Evolutionary conservation across 2,329 filamentous ascomycete species (phyloP), one percentile per base, ranked within the genome.

Genomic region (Apiospora koreana): DNA sequence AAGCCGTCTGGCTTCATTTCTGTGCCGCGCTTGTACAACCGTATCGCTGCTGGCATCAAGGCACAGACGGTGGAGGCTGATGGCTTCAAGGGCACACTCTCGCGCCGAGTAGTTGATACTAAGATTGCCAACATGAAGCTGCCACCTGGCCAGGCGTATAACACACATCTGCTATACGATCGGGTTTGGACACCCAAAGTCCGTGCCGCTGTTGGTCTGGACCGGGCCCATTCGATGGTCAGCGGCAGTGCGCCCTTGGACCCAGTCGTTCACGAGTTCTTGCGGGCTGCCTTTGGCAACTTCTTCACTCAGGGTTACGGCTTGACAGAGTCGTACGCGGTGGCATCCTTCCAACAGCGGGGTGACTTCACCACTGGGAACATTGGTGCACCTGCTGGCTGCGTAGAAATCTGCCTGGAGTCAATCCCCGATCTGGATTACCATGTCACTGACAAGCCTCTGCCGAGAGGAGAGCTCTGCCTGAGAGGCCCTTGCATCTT

Each of bases 351-450:
- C 45, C 96, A 98, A 83, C 77, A 88, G 14, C 80, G 84, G 2
- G 87, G 87, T 65, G 96, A 99, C 80, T 90, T 93, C 78, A 88
- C 87, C 10, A 84, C 91, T 5, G 94, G 94, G 72, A 97, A 94
- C 82, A 95, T 95, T 75, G 96, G 96, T 68, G 90, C 88, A 6
- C 86, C 94, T 0, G 86, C 88, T 72, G 86, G 90, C 9, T 86
- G 86, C 71, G 82, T 87, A 10, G 96, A 99, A 83, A 84, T 91
- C 66, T 97, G 95, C 80, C 86, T 98, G 69, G 86, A 92, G 79
- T 97, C 95, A 68, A 93, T 97, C 8, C 95, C 95, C 1, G 95
- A 98, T 73, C 95, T 98, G 87, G 95, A 98, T 69, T 99, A 99
- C 84, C 87, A 91, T 0, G 89, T 93, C 66, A 91, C 93, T 12